Evolutionary conservation across 371 early-diverging fungal species (phyloP).

Genomic region (Circinella minor): DNA sequence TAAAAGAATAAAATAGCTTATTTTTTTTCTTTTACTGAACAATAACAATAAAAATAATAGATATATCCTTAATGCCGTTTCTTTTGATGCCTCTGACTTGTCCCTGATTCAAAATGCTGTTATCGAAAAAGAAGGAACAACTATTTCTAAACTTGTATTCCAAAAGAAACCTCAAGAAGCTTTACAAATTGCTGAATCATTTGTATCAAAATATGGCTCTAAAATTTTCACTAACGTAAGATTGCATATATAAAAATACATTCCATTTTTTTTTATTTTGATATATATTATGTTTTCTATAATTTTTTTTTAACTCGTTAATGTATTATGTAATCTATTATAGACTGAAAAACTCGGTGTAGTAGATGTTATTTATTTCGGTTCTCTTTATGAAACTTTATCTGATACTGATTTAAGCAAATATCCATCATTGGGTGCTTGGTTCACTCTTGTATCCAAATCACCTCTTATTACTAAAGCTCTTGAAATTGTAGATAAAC

Average conservation of each 20-base stretch:
- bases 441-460: conserved; percentile 39
- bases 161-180: conserved; percentile 46
- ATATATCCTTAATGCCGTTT: conserved; percentile 33
- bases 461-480: conserved; percentile 27
- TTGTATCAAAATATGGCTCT: conserved; percentile 13
- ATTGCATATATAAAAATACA: background rate
- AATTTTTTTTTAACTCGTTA: too few species aligned
- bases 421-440: conserved; percentile 38
- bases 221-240: conserved; percentile 41
- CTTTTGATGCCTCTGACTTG: conserved; percentile 30
- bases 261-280: too few species aligned
- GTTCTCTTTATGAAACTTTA: conserved; percentile 41
- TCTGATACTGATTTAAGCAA: conserved; percentile 30
- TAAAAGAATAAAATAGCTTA: background rate
- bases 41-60: conserved; percentile 13
- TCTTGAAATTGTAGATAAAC: conserved; percentile 39
- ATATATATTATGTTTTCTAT: too few species aligned
- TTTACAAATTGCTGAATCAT: conserved; percentile 30
- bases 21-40: background rate
- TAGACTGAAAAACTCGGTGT: conserved; percentile 33
- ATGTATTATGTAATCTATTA: background rate
- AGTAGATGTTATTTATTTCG: conserved; percentile 44
- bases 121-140: conserved; percentile 44
- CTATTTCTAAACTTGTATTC: conserved; percentile 32
- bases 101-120: conserved; percentile 31